These are phyloP conservation scores for Beauveria pseudobassiana DNA, from an alignment of 2,329 filamentous ascomycete species.

Conservation along the genomic window DNA sequence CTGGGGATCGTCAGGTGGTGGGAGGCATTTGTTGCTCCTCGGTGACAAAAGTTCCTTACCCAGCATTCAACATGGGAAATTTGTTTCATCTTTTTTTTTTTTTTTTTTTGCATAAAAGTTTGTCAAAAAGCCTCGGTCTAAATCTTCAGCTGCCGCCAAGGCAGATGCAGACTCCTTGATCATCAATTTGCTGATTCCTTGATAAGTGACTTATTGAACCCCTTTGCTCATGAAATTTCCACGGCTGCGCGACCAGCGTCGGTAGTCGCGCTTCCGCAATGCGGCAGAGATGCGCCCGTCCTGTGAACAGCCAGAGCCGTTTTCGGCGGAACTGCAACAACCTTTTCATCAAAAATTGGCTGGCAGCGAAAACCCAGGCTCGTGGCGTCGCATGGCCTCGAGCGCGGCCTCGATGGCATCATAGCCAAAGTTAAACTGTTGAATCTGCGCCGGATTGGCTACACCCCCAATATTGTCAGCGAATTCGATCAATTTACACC, in stretches of 20 bases:
- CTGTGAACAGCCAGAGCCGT: too few relatives aligned
- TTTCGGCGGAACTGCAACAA: conserved; percentile 11
- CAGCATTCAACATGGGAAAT: too few relatives aligned
- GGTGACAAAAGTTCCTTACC: too few relatives aligned
- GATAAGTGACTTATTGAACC: not conserved
- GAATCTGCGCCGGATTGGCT: conserved; percentile 10
- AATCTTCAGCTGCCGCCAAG: too few relatives aligned
- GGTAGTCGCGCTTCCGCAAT: not conserved
- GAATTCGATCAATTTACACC: too few relatives aligned
- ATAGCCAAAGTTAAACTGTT: conserved; percentile 16
- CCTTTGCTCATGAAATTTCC: not conserved
- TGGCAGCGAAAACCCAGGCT: conserved; percentile 16
- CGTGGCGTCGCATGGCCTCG: conserved; percentile 15
- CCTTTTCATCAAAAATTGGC: conserved; percentile 16
- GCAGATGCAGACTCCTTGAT: too few relatives aligned
- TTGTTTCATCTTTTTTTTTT: too few relatives aligned
- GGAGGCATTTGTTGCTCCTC: too few relatives aligned
- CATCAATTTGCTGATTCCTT: not conserved
- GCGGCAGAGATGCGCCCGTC: not conserved
- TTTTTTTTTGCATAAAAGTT: too few relatives aligned
- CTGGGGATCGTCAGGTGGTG: too few relatives aligned
- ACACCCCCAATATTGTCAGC: not conserved
- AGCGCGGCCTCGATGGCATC: conserved; percentile 16
- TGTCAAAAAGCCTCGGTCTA: too few relatives aligned
- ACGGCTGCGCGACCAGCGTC: not conserved